Conservation (phyloP, 2,329 filamentous ascomycete genomes). For the Fusarium stilboides region DNA sequence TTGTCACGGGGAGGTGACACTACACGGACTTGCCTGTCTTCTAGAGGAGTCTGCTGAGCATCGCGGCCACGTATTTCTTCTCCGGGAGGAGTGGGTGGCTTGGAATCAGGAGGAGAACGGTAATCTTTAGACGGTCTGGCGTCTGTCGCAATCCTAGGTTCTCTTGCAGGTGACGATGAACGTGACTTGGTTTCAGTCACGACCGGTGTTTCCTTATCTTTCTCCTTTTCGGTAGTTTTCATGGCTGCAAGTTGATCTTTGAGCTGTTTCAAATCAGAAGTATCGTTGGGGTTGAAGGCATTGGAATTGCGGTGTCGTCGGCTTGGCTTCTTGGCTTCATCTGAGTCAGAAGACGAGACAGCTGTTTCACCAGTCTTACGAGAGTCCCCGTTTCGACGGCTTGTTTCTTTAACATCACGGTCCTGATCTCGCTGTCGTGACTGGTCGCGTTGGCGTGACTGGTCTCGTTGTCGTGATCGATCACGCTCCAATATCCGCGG, state of each 20-base stretch:
- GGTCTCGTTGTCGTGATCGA: constrained; percentile 41
- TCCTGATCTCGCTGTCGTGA: constrained; percentile 45
- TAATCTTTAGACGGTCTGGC: constrained; percentile 33
- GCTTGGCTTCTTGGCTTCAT: constrained; percentile 57
- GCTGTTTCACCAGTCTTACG: constrained; percentile 56
- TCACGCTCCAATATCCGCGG: constrained; percentile 34
- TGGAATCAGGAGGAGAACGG: constrained; percentile 32
- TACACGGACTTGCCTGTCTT: constrained; percentile 72
- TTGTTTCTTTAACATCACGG: constrained; percentile 50
- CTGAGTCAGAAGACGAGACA: constrained; percentile 58
- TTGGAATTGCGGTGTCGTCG: constrained; percentile 58
- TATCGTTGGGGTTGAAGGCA: constrained; percentile 69
- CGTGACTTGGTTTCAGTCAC: constrained; percentile 45
- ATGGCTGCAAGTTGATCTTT: constrained; percentile 66
- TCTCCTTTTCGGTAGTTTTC: constrained; percentile 48
- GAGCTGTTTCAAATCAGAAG: constrained; percentile 64
- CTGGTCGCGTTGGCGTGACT: constrained; percentile 40
- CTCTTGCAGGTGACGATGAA: constrained; percentile 42
- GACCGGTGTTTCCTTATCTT: constrained; percentile 43
- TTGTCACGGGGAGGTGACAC: constrained; percentile 79
- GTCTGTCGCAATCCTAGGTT: constrained; percentile 29
- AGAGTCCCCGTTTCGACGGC: constrained; percentile 58
- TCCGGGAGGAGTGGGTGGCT: constrained; percentile 31
- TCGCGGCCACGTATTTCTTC: constrained; percentile 62
- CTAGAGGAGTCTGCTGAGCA: constrained; percentile 50